Conservation (phyloP, 2,329 filamentous ascomycete genomes). For the Didymella pinodella region DNA sequence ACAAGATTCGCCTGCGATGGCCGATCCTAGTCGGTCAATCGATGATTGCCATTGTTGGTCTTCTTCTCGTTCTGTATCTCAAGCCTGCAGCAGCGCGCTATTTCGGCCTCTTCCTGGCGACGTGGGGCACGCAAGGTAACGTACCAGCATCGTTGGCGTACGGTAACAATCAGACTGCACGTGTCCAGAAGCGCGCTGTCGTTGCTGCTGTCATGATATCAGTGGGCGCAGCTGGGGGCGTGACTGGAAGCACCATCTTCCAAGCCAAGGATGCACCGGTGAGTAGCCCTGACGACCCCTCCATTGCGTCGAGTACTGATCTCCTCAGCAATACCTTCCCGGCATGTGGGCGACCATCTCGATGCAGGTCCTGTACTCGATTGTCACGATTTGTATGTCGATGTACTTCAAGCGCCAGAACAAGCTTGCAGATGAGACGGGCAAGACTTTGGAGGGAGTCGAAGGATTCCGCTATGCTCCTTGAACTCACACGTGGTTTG, state of each 20-base stretch:
- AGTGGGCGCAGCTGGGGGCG: conserved; percentile 36
- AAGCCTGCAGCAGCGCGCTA: conserved; percentile 34
- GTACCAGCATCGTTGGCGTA: conserved; percentile 34
- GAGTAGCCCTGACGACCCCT: conserved; percentile 3
- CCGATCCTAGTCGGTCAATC: conserved; percentile 34
- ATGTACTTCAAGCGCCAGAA: conserved; percentile 36
- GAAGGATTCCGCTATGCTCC: conserved; percentile 40
- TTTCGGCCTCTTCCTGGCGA: conserved; percentile 37
- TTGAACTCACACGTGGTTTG: background rate
- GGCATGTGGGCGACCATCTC: conserved; percentile 42
- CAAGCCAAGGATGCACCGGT: conserved; percentile 37
- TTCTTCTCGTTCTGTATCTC: conserved; percentile 34
- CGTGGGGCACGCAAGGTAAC: conserved; percentile 31
- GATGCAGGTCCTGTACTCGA: conserved; percentile 36
- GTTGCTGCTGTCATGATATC: conserved; percentile 44
- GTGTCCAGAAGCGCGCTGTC: conserved; percentile 41
- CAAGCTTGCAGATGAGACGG: conserved; percentile 33
- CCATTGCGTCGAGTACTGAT: background rate
- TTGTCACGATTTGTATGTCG: conserved; percentile 36
- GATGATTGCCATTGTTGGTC: conserved; percentile 28
- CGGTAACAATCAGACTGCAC: conserved; percentile 44
- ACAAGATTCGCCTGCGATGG: conserved; percentile 34
- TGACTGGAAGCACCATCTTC: conserved; percentile 40
- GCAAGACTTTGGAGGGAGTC: conserved; percentile 36
- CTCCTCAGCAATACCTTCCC: conserved; percentile 32